A percentile compares a stretch with the other conserved stretches of the same genome.
Evolutionary conservation across 2,329 filamentous ascomycete genomes (phyloP).

Genomic region (Helminthosporium solani): DNA sequence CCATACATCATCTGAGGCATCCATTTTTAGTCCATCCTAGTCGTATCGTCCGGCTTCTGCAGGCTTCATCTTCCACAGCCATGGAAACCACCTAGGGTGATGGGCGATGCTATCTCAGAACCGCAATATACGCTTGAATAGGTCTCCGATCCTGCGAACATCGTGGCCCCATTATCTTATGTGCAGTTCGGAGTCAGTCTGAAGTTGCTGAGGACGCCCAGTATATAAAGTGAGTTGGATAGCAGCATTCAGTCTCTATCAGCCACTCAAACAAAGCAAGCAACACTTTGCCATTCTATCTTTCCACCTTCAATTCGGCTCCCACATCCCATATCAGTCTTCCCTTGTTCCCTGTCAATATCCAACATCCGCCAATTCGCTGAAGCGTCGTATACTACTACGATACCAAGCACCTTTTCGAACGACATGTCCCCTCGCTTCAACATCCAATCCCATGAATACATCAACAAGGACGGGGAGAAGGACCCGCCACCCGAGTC

Average conservation of each 20-base stretch:
- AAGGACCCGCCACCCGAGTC: slow-evolving; percentile 12
- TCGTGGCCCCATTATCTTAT: not conserved
- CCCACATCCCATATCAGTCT: slow-evolving; percentile 2
- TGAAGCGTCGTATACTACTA: not conserved
- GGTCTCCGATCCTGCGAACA: not conserved
- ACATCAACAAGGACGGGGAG: not conserved
- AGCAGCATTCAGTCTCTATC: not conserved
- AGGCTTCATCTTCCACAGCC: no score
- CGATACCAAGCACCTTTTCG: not conserved
- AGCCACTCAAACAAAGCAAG: not conserved
- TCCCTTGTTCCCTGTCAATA: no score
- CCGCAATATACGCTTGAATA: no score
- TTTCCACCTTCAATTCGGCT: not conserved
- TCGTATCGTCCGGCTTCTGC: no score
- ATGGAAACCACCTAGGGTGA: not conserved
- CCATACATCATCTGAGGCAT: no score
- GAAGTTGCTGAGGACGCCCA: not conserved
- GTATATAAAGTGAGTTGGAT: not conserved
- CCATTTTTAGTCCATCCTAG: no score
- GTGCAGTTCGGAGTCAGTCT: not conserved
- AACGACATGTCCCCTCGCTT: slow-evolving; percentile 2
- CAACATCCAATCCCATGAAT: not conserved
- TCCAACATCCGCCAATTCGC: no score
- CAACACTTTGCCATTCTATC: not conserved
- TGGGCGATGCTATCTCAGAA: not conserved